Percentiles rank a stretch among this genome's conserved stretches.
Conservation (phyloP, 176 grass and related monocot genomes). For the Cymbopogon citratus region DNA sequence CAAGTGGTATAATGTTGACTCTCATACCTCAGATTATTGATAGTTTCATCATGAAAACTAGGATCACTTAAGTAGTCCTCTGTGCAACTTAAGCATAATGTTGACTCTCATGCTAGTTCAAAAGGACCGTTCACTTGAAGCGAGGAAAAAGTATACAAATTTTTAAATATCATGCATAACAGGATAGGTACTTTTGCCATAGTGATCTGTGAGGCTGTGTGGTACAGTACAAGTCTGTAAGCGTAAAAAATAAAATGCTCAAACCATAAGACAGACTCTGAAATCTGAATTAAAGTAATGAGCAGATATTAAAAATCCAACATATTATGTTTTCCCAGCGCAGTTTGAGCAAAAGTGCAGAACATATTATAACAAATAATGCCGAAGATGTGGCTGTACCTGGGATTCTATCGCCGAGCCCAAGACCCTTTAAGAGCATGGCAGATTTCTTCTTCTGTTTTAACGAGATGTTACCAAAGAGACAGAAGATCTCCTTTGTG, state of each 20-base stretch:
- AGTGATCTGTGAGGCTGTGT: neutral
- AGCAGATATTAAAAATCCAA: neutral
- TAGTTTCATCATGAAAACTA: neutral
- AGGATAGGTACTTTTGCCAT: neutral
- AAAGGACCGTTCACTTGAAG: neutral
- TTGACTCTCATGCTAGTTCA: neutral
- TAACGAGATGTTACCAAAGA: slow-evolving; percentile 21
- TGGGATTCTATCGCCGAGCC: slow-evolving; percentile 19
- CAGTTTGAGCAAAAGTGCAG: neutral
- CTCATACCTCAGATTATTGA: neutral
- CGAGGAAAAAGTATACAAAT: neutral
- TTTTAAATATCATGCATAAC: neutral
- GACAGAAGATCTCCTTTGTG: slow-evolving; percentile 11
- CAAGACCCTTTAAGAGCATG: slow-evolving; percentile 23
- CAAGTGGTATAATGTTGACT: neutral
- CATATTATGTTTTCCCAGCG: neutral
- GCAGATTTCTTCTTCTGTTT: slow-evolving; percentile 7
- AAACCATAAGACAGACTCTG: neutral
- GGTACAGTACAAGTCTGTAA: neutral
- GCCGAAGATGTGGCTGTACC: slow-evolving; percentile 9
- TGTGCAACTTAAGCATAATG: neutral
- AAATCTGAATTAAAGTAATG: neutral
- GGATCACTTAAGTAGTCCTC: neutral
- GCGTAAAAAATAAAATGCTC: neutral
- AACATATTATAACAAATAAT: neutral